Evolutionary conservation across 177 flowering plant species (phyloP), one percentile per base, ranked within the genome.

Genomic region (Vitis hybrid): DNA sequence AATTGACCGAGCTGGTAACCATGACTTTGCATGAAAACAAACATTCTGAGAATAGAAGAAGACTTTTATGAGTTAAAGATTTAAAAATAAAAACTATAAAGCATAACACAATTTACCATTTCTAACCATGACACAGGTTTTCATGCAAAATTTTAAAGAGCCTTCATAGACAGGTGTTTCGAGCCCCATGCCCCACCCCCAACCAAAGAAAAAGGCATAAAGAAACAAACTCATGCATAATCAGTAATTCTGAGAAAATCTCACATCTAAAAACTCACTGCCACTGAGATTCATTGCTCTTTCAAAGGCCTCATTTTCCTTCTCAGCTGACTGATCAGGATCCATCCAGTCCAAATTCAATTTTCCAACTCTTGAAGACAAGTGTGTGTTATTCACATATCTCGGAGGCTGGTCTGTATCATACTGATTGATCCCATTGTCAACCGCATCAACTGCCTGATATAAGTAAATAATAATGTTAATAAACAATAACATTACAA

Each of bases 1-100:
- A 79, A 93, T 86, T 64, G 94, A 84, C 20, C 97, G 81, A 53
- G 99, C 98, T n/a, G 99, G 99, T 65, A 95, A 79, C 99, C 99
- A 95, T 15, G 98, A 95, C 70, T 81, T 91, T 65, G 83, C 84
- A 84, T 89, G 89, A 78, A 78, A 85, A 2, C 82, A 76, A 56
- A 95, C 81, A 83, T 82, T 82, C 97, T 94, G 86, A 16, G 39
- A 70, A 26, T 12, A 64, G 58, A 53, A 18, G 58, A 52, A 55
- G 52, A 29, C 9, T 53, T 4, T 50, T 51, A 26, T 5, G 7
- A 39, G 15, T 39, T 3, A 45, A 39, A 48, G 39, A 22, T 33
- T 31, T 15, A 63, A 60, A 9, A 15, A 20, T 19, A 29, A 51
- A 15, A 51, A 19, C 15, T 53, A 55, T 58, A 14, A 53, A 53